Conservation (phyloP, 2,329 filamentous ascomycete genomes). For the Fusarium oxysporum region DNA sequence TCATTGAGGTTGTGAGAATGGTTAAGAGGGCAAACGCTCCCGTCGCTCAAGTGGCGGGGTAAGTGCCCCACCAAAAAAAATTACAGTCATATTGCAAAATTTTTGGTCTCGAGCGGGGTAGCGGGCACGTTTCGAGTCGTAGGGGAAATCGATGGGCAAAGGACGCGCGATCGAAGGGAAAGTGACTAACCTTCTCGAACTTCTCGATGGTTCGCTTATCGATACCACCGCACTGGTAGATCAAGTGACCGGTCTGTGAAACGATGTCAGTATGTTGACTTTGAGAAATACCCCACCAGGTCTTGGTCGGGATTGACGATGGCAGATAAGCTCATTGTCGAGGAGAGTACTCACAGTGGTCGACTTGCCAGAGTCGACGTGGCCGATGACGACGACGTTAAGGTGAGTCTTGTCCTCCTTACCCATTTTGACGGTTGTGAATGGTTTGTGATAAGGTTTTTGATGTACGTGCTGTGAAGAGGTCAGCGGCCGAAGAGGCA, state of each 20-base stretch:
- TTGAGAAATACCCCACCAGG: slow-evolving; percentile 4
- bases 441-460: slow-evolving; percentile 39
- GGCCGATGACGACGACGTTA: slow-evolving; percentile 98
- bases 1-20: slow-evolving; percentile 3
- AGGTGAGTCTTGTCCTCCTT: slow-evolving; percentile 97
- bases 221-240: slow-evolving; percentile 99
- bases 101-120: slow-evolving; percentile 28
- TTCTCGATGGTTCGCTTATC: slow-evolving; percentile 99
- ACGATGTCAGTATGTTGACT: slow-evolving; percentile 44
- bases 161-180: slow-evolving; percentile 32
- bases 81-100: slow-evolving; percentile 30
- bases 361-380: slow-evolving; percentile 99
- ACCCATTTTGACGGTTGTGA: slow-evolving; percentile 62
- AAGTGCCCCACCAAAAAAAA: slow-evolving; percentile 30
- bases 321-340: slow-evolving; percentile 26
- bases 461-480: slow-evolving; percentile 40
- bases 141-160: slow-evolving; percentile 19
- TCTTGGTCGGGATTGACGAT: slow-evolving; percentile 23
- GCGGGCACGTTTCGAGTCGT: slow-evolving; percentile 17
- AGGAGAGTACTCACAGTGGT: slow-evolving; percentile 79
- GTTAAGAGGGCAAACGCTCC: slow-evolving; percentile 9
- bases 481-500: slow-evolving; percentile 31
- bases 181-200: slow-evolving; percentile 95
- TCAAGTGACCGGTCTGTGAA: slow-evolving; percentile 82
- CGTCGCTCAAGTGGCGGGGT: slow-evolving; percentile 38